Evolutionary conservation across 108 stramenopile species (phyloP), one percentile per base, ranked within the genome.

Genomic region (Nannochloropsis salina): DNA sequence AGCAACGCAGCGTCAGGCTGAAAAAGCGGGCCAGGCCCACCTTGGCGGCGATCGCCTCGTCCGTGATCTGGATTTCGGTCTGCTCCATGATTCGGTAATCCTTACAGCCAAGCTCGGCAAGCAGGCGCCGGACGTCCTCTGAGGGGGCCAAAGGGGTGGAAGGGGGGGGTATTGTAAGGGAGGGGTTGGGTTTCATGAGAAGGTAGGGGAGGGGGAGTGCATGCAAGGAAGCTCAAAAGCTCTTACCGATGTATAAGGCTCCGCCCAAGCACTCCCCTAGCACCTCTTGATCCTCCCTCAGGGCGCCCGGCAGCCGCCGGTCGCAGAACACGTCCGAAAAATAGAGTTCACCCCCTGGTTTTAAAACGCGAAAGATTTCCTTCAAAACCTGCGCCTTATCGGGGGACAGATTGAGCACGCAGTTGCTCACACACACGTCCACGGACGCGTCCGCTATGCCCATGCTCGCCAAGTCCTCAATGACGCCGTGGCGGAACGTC

Each of bases 221-320:
- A 51, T 10, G 61, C 20, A 74, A n/a, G n/a, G 61, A 74, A 74
- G 61, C 20, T 31, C 0, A 31, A 31, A 31, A 31, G 31, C 31
- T 31, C 81, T 2, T 22, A 41, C 40, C 81, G 40, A 41, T 43
- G 88, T 98, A 98, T 40, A 98, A 90, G 2, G 98, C 98, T 43
- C 98, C 98, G 15, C 90, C 90, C 42, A 98, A 86, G 86, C 98
- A 98, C 87, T 98, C 98, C 42, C 98, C 98, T 95, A 96, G 97
- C 18, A 98, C 86, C 12, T 96, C 95, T 44, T 51, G 88, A 44
- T 90, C 86, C 47, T 88, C 89, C 11, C 80, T 79, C 22, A 88
- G 85, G 5, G 89, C 86, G 82, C 93, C 87, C 11, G 98, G 96
- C 18, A 98, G 94, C 51, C 98, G 93, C 31, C 96, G 93, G 84